phyloP scores from a whole-genome alignment of 2,329 filamentous ascomycete genomes.

The Monosporascus sp. region DNA sequence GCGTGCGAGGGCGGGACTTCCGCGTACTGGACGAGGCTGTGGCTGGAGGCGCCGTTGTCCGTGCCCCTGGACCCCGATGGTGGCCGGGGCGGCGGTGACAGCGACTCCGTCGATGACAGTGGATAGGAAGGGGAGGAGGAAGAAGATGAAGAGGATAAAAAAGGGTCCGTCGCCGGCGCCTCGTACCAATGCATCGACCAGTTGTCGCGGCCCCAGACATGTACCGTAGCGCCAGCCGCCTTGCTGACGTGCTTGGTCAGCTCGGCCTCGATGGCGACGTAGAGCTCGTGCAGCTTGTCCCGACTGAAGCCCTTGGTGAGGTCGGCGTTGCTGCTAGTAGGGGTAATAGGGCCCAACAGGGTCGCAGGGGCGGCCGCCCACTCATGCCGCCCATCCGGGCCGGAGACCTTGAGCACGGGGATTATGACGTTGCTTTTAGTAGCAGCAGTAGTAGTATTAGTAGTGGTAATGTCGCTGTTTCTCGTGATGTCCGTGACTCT shows the following conservation, averaged over 20 bases:
- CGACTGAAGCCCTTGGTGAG: background rate
- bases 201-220: conserved; percentile 9
- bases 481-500: too few species aligned
- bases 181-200: conserved; percentile 14
- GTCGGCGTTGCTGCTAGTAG: background rate
- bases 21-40: conserved; percentile 13
- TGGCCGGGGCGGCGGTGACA: too few species aligned
- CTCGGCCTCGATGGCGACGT: conserved; percentile 13
- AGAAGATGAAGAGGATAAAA: background rate
- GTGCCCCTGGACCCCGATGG: background rate
- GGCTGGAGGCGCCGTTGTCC: background rate
- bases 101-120: too few species aligned
- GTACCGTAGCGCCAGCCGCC: conserved; percentile 6
- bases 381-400: too few species aligned
- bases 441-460: too few species aligned
- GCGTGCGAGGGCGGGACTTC: conserved; percentile 4
- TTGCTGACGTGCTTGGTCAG: conserved; percentile 14
- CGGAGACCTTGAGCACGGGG: too few species aligned
- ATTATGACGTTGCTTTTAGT: too few species aligned
- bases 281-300: conserved; percentile 6
- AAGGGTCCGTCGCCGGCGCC: background rate
- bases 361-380: too few species aligned
- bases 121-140: background rate
- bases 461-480: too few species aligned
- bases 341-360: too few species aligned